Percentiles rank a stretch among this genome's conserved stretches.
Evolutionary conservation across 73 alveolate genomes (phyloP).

Genomic region (Urostyla sp.): DNA sequence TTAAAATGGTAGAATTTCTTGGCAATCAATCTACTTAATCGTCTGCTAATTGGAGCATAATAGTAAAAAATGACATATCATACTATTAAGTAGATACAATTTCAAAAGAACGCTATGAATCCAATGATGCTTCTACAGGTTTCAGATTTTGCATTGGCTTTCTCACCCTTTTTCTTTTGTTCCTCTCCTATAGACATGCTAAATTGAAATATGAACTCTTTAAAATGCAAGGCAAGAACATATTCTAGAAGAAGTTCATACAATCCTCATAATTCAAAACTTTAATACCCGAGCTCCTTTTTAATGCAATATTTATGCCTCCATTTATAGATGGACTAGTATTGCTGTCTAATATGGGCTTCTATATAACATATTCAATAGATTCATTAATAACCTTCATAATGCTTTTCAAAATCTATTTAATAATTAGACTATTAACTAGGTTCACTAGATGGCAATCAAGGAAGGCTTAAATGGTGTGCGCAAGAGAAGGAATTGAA

Average conservation of each 20-base stretch:
- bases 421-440: conserved; percentile 31
- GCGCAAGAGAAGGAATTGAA: conserved; percentile 56
- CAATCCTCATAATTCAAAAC: neutral
- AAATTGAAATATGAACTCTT: conserved; percentile 12
- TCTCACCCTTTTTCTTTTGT: neutral
- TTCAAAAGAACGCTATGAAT: conserved; percentile 26
- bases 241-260: neutral
- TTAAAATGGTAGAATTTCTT: neutral
- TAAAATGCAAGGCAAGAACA: conserved; percentile 42
- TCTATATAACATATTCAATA: conserved; percentile 17
- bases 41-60: no score
- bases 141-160: neutral
- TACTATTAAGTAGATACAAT: conserved; percentile 16
- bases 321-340: conserved; percentile 33
- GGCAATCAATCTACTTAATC: no score
- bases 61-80: neutral
- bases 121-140: neutral
- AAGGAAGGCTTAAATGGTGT: conserved; percentile 9
- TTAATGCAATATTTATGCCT: conserved; percentile 49
- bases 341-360: conserved; percentile 16
- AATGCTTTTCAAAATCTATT: conserved; percentile 36
- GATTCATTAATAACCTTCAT: conserved; percentile 36
- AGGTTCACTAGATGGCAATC: conserved; percentile 33
- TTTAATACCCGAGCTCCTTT: conserved; percentile 14
- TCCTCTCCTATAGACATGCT: conserved; percentile 10